Conservation (phyloP, 805 yeast genomes). For the Metschnikowia drakensbergensis region DNA sequence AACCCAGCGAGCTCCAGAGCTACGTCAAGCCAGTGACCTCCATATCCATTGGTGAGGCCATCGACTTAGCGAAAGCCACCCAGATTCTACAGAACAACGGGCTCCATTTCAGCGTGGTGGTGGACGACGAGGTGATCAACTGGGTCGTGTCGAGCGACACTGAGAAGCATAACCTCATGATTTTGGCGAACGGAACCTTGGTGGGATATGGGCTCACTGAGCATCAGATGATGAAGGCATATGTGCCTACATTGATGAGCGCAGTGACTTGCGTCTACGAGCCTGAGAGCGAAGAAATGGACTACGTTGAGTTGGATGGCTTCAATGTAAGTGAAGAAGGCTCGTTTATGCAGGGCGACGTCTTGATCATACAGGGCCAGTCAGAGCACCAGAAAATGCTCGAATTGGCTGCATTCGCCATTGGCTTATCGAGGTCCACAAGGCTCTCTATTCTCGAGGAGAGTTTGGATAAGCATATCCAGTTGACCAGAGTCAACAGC, state of each 20-base stretch:
- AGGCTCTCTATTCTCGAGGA: constrained; percentile 76
- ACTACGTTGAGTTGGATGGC: constrained; percentile 51
- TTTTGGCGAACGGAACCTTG: constrained; percentile 72
- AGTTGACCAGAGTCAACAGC: constrained; percentile 58
- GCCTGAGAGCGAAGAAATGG: constrained; percentile 83
- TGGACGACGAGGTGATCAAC: constrained; percentile 67
- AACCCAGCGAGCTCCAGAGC: constrained; percentile 23
- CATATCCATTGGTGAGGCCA: constrained; percentile 67
- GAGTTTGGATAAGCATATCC: constrained; percentile 65
- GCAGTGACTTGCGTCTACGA: constrained; percentile 43
- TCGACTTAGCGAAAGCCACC: constrained; percentile 52
- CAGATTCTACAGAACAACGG: constrained; percentile 29
- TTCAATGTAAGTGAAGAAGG: constrained; percentile 28
- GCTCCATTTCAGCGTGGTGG: constrained; percentile 25
- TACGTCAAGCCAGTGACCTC: constrained; percentile 55
- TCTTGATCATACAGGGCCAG: constrained; percentile 58
- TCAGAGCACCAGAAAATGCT: constrained; percentile 45
- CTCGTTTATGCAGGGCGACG: constrained; percentile 59
- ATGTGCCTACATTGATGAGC: constrained; percentile 49
- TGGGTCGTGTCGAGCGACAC: constrained; percentile 31
- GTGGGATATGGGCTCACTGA: constrained; percentile 84
- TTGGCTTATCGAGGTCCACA: constrained; percentile 84
- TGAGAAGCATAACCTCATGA: constrained; percentile 50
- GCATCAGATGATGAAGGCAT: constrained; percentile 37
- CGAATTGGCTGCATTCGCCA: constrained; percentile 85